A percentile compares a stretch with the other conserved stretches of the same genome.
These are phyloP conservation scores for Lathyrus oleraceus DNA, from an alignment of 306 rosid species.

Conservation along the genomic window DNA sequence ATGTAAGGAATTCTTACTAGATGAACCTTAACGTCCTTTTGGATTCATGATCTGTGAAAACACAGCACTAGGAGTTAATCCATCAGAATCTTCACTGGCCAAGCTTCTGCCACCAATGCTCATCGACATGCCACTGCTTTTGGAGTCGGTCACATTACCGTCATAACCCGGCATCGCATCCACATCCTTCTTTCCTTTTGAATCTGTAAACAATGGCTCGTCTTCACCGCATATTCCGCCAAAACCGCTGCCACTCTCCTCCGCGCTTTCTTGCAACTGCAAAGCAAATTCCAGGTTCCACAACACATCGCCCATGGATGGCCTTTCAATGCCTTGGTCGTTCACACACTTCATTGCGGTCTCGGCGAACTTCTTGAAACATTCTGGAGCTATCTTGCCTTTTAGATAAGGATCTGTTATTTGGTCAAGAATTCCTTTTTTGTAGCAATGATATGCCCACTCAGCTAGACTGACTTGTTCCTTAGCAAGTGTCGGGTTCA, in stretches of 20 bases:
- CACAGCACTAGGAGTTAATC: slow-evolving; percentile 95
- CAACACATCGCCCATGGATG: slow-evolving; percentile 97
- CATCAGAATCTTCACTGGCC: slow-evolving; percentile 95
- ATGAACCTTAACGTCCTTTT: slow-evolving; percentile 77
- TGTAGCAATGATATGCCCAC: slow-evolving; percentile 96
- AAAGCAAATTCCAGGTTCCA: slow-evolving; percentile 99
- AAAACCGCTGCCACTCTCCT: slow-evolving; percentile 70
- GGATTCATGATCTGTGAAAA: slow-evolving; percentile 99
- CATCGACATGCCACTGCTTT: slow-evolving; percentile 94
- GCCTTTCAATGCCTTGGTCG: slow-evolving; percentile 96
- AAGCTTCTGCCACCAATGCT: slow-evolving; percentile 98
- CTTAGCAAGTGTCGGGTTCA: slow-evolving; percentile 86
- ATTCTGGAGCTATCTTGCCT: slow-evolving; percentile 89
- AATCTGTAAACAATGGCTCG: slow-evolving; percentile 48
- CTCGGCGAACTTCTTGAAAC: slow-evolving; percentile 92
- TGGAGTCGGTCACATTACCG: slow-evolving; percentile 75
- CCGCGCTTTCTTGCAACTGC: slow-evolving; percentile 99
- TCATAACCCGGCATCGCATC: slow-evolving; percentile 51
- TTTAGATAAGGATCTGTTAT: slow-evolving; percentile 79
- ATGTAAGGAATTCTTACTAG: slow-evolving; percentile 8
- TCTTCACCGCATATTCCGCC: slow-evolving; percentile 49
- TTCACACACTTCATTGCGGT: slow-evolving; percentile 98
- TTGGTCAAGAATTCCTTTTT: slow-evolving; percentile 86
- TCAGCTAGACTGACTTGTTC: slow-evolving; percentile 99
- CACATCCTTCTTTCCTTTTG: slow-evolving; percentile 73